These are phyloP conservation scores for Fraxinus platypoda DNA, from an alignment of 305 asterid species.

Conservation along the genomic window DNA sequence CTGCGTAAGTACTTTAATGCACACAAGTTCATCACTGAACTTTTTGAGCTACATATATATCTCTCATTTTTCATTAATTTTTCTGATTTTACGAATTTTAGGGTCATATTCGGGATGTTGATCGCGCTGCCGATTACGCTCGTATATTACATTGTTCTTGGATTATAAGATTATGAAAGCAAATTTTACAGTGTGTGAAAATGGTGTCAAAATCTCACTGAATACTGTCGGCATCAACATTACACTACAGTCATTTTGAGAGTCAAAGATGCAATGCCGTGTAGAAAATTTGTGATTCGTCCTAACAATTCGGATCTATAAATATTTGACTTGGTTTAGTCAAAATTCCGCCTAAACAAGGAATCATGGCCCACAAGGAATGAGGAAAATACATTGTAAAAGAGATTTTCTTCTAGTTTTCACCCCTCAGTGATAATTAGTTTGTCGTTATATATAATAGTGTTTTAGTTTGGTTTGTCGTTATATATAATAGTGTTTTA, in stretches of 20 bases:
- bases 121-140: slow-evolving; percentile 85
- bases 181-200: neutral
- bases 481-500: slow-evolving; percentile 19
- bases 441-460: slow-evolving; percentile 3
- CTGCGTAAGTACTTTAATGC: slow-evolving; percentile 54
- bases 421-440: slow-evolving; percentile 4
- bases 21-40: neutral
- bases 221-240: neutral
- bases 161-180: slow-evolving; percentile 36
- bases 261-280: slow-evolving; percentile 15
- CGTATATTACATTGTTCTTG: slow-evolving; percentile 83
- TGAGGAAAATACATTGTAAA: slow-evolving; percentile 27
- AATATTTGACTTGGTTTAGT: slow-evolving; percentile 27
- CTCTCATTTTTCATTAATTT: neutral
- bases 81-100: slow-evolving; percentile 27
- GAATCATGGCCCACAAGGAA: slow-evolving; percentile 30
- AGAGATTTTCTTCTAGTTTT: slow-evolving; percentile 16
- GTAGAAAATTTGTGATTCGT: slow-evolving; percentile 17
- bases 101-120: slow-evolving; percentile 96
- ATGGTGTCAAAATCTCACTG: neutral
- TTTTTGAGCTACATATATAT: neutral
- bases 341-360: slow-evolving; percentile 28
- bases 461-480: no score
- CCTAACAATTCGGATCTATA: slow-evolving; percentile 43
- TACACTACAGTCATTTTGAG: slow-evolving; percentile 17